These are phyloP conservation scores for Elsinoe perseae DNA, from an alignment of 2,329 filamentous ascomycete species.

Conservation along the genomic window DNA sequence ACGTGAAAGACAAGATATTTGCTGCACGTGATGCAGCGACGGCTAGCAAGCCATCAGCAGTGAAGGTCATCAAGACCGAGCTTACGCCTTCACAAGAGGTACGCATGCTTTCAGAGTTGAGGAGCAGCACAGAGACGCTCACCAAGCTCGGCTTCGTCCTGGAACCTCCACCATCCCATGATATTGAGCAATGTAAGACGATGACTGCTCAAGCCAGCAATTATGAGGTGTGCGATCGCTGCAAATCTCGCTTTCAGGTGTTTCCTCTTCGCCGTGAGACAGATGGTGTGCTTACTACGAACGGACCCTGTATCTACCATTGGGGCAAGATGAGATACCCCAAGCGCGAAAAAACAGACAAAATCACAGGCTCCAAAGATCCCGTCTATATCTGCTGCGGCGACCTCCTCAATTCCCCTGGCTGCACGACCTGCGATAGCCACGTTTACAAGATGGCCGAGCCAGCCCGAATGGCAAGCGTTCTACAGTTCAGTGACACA, in stretches of 20 bases:
- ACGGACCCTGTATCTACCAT: conserved; percentile 74
- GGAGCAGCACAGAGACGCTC: conserved; percentile 58
- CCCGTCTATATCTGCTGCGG: conserved; percentile 73
- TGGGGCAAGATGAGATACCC: conserved; percentile 62
- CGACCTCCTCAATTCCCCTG: conserved; percentile 64
- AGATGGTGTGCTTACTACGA: conserved; percentile 67
- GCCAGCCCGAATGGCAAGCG: conserved; percentile 63
- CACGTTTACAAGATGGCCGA: conserved; percentile 87
- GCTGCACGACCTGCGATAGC: conserved; percentile 61
- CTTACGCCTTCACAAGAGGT: conserved; percentile 62
- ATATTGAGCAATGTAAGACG: conserved; percentile 57
- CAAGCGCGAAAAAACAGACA: conserved; percentile 46
- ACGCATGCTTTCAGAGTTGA: conserved; percentile 52
- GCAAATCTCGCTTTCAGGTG: conserved; percentile 77
- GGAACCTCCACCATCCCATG: conserved; percentile 54
- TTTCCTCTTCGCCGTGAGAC: conserved; percentile 75
- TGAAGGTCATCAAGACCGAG: conserved; percentile 55
- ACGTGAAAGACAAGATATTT: conserved; percentile 39
- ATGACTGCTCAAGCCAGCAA: conserved; percentile 61
- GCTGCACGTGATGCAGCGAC: conserved; percentile 25
- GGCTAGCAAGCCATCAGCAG: conserved; percentile 22
- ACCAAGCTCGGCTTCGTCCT: conserved; percentile 68
- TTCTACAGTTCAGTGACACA: conserved; percentile 74
- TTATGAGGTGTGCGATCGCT: conserved; percentile 86
- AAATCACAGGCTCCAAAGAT: conserved; percentile 49